A percentile compares a stretch with the other conserved stretches of the same genome.
Conservation (phyloP, 106 monocot species). For the Cymbidium sinense region DNA sequence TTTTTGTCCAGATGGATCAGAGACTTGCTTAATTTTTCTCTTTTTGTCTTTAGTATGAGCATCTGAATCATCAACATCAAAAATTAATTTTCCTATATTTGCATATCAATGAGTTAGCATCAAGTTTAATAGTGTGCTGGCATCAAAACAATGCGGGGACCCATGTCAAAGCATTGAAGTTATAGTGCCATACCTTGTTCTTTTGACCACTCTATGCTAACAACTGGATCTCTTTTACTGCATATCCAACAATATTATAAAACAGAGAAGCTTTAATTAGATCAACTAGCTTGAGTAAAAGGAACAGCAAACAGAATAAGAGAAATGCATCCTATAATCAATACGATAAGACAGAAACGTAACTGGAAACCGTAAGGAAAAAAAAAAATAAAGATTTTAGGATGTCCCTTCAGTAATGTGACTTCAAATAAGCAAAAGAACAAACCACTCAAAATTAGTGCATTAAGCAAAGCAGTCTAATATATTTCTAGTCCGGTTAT, state of each 20-base stretch:
- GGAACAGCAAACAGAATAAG: neutral
- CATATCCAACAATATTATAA: neutral
- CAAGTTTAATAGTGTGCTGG: neutral
- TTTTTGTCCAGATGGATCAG: constrained; percentile 11
- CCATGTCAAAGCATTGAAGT: neutral
- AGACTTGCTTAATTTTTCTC: constrained; percentile 16
- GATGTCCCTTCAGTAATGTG: neutral
- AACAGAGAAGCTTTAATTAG: neutral
- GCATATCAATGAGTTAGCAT: neutral
- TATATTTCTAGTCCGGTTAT: no score
- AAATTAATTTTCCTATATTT: neutral
- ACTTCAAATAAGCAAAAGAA: neutral
- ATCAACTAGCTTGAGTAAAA: neutral
- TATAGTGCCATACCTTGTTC: constrained; percentile 17
- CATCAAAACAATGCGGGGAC: neutral
- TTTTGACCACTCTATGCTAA: neutral
- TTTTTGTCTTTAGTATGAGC: constrained; percentile 30
- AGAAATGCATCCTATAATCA: neutral
- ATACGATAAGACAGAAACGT: neutral
- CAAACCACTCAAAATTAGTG: no score
- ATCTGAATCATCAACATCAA: constrained; percentile 1
- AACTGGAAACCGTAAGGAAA: neutral
- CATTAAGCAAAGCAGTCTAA: no score
- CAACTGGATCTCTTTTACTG: constrained; percentile 12
- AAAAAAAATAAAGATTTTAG: neutral